These are phyloP conservation scores for Diaporthe vaccinii DNA, from an alignment of 2,329 filamentous ascomycete species.

Conservation along the genomic window DNA sequence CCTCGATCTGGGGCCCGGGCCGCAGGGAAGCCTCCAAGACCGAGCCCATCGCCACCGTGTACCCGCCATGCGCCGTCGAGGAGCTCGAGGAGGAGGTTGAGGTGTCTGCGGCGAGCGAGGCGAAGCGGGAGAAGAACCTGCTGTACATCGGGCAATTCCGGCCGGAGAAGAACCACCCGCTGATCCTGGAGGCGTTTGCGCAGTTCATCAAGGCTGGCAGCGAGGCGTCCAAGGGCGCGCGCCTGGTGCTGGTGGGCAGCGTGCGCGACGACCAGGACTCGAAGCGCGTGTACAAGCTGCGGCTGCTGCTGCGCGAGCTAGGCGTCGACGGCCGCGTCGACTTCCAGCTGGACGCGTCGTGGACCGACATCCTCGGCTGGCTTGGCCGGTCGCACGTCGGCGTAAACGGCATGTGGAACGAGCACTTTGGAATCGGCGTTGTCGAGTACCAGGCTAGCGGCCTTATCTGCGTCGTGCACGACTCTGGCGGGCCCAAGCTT, in stretches of 20 bases:
- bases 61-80: conserved; percentile 91
- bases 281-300: conserved; percentile 88
- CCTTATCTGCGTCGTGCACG: conserved; percentile 90
- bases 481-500: conserved; percentile 91
- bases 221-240: conserved; percentile 67
- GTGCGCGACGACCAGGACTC: conserved; percentile 88
- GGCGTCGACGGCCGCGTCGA: conserved; percentile 86
- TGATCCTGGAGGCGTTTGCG: conserved; percentile 88
- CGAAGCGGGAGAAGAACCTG: conserved; percentile 77
- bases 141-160: conserved; percentile 98
- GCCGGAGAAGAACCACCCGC: conserved; percentile 94
- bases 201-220: conserved; percentile 74
- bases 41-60: conserved; percentile 80
- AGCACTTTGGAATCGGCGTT: conserved; percentile 98
- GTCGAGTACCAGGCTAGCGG: conserved; percentile 98
- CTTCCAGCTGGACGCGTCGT: conserved; percentile 91
- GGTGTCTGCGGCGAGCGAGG: conserved; percentile 77
- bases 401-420: conserved; percentile 99
- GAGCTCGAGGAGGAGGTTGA: conserved; percentile 83
- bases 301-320: conserved; percentile 88
- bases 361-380: conserved; percentile 87
- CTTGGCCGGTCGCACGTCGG: conserved; percentile 83
- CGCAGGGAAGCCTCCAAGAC: conserved; percentile 59
- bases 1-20: conserved; percentile 80
- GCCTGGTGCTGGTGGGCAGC: conserved; percentile 88